Base-by-base conservation (phyloP, 306 rosid species). In the Inga laurina region DNA sequence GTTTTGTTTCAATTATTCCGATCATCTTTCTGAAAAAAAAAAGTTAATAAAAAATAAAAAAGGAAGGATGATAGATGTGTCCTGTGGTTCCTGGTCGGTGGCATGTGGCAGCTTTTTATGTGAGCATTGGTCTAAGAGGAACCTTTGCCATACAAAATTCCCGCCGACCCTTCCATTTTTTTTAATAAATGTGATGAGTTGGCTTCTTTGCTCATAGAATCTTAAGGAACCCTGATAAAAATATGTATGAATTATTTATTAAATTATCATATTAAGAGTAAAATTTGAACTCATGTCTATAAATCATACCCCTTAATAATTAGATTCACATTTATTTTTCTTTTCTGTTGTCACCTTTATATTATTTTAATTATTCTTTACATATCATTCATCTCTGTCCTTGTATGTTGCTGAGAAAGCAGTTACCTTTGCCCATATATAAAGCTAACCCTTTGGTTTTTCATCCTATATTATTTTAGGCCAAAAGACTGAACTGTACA, bases 51-150 rank as follows among this genome's bases (percentile, higher is more conserved):
- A 24, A 22, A 59, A 59, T 27, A n/a, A 52, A 57, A n/a, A 22
- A n/a, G 34, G 13, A 59, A n/a, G 44, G 27, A 5, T 57, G 30
- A 57, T 19, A 57, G 5, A 72, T 15, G 45, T 54, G 30, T 27
- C 0, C 30, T 27, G 3, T 80, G 79, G 79, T 79, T 76, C 74
- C 51, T 67, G 90, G 94, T 82, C 93, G 95, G 91, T 88, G 57
- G 39, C 44, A 86, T 88, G 85, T 86, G 93, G 77, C 87, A 79
- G 64, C 18, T 30, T 76, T 66, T 48, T 30, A 83, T 10, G 88
- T 10, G 2, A 56, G 0, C 11, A 52, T 12, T 57, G 30, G 15
- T 19, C 65, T 77, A 15, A 19, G 57, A 57, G 45, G 10, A 85
- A 88, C 68, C 89, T 79, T 74, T 5, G 27, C 88, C 88, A 59